Evolutionary conservation across 768 basidiomycete genomes (phyloP).

Genomic region (Mycena maculata): DNA sequence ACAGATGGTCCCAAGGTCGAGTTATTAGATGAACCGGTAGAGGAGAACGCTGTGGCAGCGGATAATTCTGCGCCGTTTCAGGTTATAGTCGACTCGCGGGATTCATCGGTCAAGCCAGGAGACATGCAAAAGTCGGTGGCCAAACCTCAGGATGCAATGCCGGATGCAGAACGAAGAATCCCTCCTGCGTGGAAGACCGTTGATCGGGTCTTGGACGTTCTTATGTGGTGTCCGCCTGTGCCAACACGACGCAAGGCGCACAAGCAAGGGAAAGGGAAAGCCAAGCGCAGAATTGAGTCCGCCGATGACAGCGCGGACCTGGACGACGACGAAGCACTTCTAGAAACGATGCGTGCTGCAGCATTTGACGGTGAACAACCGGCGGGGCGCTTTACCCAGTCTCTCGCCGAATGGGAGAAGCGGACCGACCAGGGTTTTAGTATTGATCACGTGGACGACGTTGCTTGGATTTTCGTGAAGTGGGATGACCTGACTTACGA

Average conservation of each 20-base stretch:
- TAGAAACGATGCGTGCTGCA: slow-evolving; percentile 47
- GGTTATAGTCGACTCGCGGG: slow-evolving; percentile 51
- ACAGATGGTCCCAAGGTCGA: slow-evolving; percentile 73
- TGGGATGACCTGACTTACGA: slow-evolving; percentile 96
- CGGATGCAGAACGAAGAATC: slow-evolving; percentile 80
- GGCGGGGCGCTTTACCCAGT: slow-evolving; percentile 61
- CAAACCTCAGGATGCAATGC: slow-evolving; percentile 55
- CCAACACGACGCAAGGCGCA: slow-evolving; percentile 39
- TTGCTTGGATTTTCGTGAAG: slow-evolving; percentile 90
- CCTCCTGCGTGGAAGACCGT: slow-evolving; percentile 87
- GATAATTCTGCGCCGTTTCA: slow-evolving; percentile 49
- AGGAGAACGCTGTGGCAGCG: slow-evolving; percentile 48
- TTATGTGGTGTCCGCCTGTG: slow-evolving; percentile 69
- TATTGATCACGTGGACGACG: slow-evolving; percentile 63
- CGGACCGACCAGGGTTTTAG: slow-evolving; percentile 54
- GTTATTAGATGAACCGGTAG: slow-evolving; percentile 62
- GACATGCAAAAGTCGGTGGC: slow-evolving; percentile 33
- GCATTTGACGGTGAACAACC: slow-evolving; percentile 77
- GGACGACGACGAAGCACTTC: slow-evolving; percentile 39
- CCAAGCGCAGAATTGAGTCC: slow-evolving; percentile 40
- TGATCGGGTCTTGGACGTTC: slow-evolving; percentile 90
- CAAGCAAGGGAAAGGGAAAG: slow-evolving; percentile 34
- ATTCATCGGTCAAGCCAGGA: slow-evolving; percentile 48
- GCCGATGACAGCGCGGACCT: slow-evolving; percentile 46
- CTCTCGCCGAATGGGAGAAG: slow-evolving; percentile 71